phyloP scores from a whole-genome alignment of 352 stramenopile species.

The Phytophthora macrochlamydospora region DNA sequence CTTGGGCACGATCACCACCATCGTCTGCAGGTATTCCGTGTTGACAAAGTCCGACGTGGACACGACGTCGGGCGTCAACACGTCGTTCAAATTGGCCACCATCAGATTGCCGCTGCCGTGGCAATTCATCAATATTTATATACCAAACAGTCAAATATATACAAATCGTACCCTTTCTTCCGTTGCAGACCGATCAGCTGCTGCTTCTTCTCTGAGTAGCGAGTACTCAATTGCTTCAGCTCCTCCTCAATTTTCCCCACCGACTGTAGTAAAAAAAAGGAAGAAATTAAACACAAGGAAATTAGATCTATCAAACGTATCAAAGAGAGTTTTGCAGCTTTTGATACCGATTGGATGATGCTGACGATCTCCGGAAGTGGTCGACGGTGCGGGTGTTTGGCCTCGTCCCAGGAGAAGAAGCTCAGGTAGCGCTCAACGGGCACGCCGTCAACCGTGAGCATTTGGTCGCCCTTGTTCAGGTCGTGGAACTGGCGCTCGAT shows the following conservation, averaged over 20 bases:
- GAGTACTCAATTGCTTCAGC: slow-evolving; percentile 93
- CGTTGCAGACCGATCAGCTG: slow-evolving; percentile 89
- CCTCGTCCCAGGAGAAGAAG: slow-evolving; percentile 98
- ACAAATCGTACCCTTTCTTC: slow-evolving; percentile 84
- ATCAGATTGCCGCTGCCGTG: slow-evolving; percentile 90
- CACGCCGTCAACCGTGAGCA: slow-evolving; percentile 89
- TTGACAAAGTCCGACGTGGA: slow-evolving; percentile 93
- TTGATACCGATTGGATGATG: slow-evolving; percentile 91
- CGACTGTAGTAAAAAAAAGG: slow-evolving; percentile 47
- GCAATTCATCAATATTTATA: slow-evolving; percentile 8
- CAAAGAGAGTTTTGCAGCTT: background rate
- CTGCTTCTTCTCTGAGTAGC: slow-evolving; percentile 95
- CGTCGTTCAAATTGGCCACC: slow-evolving; percentile 94
- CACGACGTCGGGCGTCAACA: slow-evolving; percentile 92
- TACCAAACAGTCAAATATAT: background rate
- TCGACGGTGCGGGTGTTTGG: slow-evolving; percentile 96
- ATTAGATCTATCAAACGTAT: too few relatives aligned
- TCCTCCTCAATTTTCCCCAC: slow-evolving; percentile 97
- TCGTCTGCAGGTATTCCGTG: slow-evolving; percentile 97
- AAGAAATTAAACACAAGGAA: too few relatives aligned
- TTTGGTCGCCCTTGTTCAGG: slow-evolving; percentile 88
- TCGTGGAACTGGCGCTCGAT: slow-evolving; percentile 97
- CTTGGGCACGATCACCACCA: slow-evolving; percentile 96
- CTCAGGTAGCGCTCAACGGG: slow-evolving; percentile 95
- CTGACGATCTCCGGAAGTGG: slow-evolving; percentile 96